Evolutionary conservation across 176 grass and related monocot genomes (phyloP).

Genomic region (Ananas comosus): DNA sequence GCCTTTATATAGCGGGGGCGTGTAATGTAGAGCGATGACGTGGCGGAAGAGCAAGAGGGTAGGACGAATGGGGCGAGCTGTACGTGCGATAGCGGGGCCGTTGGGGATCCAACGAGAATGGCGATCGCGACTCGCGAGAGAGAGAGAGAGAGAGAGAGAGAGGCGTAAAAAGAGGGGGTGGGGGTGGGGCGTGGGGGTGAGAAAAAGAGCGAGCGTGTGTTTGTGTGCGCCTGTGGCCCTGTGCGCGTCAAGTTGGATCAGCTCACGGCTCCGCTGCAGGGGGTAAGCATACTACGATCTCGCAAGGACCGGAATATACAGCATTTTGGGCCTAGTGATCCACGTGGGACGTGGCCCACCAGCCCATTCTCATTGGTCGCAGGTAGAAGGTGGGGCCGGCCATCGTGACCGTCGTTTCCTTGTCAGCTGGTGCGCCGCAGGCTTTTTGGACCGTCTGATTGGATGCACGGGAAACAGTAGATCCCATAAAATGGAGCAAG

Average conservation of each 20-base stretch:
- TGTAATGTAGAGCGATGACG: neutral
- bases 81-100: too few relatives aligned
- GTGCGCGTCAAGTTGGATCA: neutral
- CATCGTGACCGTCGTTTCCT: too few relatives aligned
- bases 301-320: conserved; percentile 1
- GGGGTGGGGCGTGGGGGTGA: too few relatives aligned
- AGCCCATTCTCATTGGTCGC: neutral
- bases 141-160: neutral
- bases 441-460: too few relatives aligned
- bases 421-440: too few relatives aligned
- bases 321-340: neutral
- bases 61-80: neutral
- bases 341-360: neutral
- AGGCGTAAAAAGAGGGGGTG: too few relatives aligned
- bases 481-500: too few relatives aligned
- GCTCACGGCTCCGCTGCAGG: neutral
- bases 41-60: neutral
- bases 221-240: too few relatives aligned
- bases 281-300: neutral
- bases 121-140: too few relatives aligned
- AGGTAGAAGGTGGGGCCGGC: neutral
- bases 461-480: too few relatives aligned
- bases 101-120: too few relatives aligned
- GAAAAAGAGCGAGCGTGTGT: too few relatives aligned
- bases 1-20: neutral